Evolutionary conservation across 192 early-diverging fungal species (phyloP).

Genomic region (Dissophora ornata): DNA sequence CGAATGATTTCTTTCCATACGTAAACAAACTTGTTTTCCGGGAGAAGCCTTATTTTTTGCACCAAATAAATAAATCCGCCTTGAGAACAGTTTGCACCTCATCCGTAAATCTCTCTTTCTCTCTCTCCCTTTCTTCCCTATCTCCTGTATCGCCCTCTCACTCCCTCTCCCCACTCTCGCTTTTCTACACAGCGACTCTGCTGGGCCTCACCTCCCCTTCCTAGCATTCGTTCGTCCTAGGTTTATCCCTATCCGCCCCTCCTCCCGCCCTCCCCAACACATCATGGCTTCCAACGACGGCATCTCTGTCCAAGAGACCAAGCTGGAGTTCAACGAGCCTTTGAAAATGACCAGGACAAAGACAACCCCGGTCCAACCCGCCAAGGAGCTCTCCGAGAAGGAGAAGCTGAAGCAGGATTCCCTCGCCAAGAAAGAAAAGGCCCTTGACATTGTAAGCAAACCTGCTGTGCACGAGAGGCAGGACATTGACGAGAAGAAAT

Average conservation of each 20-base stretch:
- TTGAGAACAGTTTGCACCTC: not conserved
- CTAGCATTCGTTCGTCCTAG: too few species aligned
- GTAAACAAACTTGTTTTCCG: too few species aligned
- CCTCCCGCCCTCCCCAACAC: not conserved
- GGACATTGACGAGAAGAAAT: too few species aligned
- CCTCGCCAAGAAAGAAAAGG: conserved; percentile 35
- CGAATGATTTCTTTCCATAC: too few species aligned
- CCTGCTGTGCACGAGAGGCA: too few species aligned
- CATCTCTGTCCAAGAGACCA: conserved; percentile 7
- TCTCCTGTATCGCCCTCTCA: not conserved
- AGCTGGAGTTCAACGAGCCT: conserved; percentile 42
- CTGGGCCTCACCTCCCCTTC: not conserved
- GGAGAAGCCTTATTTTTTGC: too few species aligned
- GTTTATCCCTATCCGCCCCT: too few species aligned
- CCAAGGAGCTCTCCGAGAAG: conserved; percentile 1
- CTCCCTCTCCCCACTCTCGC: not conserved
- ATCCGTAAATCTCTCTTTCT: not conserved
- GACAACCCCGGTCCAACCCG: conserved; percentile 1
- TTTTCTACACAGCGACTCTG: not conserved
- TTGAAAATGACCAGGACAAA: conserved; percentile 44
- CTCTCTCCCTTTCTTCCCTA: not conserved
- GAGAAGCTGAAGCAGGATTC: conserved; percentile 14
- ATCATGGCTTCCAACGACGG: conserved; percentile 4
- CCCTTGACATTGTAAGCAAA: conserved; percentile 65
- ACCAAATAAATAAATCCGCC: not conserved